These are phyloP conservation scores for Tetradesmus obliquus DNA, from an alignment of 139 green algal species.

Conservation along the genomic window DNA sequence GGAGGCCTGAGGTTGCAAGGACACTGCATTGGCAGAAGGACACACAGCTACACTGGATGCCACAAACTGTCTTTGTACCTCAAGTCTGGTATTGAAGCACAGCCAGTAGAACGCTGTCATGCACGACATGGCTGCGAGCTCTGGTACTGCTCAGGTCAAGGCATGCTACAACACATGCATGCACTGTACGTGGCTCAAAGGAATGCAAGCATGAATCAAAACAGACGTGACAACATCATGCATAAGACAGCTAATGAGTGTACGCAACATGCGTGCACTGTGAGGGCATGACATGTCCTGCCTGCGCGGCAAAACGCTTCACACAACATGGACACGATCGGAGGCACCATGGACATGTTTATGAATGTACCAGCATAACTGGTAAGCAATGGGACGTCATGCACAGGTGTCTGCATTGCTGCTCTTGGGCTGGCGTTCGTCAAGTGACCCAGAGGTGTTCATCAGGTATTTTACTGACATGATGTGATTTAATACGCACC, in stretches of 20 bases:
- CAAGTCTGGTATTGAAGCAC: conserved; percentile 46
- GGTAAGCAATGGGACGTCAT: background rate
- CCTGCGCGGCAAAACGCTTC: background rate
- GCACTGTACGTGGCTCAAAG: background rate
- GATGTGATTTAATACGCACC: too few relatives aligned
- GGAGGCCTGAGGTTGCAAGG: background rate
- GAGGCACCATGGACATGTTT: background rate
- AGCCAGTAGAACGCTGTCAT: conserved; percentile 51
- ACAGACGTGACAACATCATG: too few relatives aligned
- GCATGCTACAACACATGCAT: background rate
- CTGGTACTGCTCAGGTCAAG: background rate
- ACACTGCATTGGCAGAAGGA: background rate
- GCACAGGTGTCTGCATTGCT: background rate
- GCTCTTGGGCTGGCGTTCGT: background rate
- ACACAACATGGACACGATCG: background rate
- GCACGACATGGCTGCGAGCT: conserved; percentile 28
- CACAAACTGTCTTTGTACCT: conserved; percentile 12
- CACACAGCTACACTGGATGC: too few relatives aligned
- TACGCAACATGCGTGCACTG: background rate
- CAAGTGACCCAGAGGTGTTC: too few relatives aligned
- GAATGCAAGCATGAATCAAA: too few relatives aligned
- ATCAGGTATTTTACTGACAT: too few relatives aligned
- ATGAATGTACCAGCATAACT: background rate
- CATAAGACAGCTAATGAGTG: background rate
- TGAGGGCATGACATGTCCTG: background rate